phyloP scores from a whole-genome alignment of 1,139 yeast genomes.

The Debaryomycetaceae sp. region DNA sequence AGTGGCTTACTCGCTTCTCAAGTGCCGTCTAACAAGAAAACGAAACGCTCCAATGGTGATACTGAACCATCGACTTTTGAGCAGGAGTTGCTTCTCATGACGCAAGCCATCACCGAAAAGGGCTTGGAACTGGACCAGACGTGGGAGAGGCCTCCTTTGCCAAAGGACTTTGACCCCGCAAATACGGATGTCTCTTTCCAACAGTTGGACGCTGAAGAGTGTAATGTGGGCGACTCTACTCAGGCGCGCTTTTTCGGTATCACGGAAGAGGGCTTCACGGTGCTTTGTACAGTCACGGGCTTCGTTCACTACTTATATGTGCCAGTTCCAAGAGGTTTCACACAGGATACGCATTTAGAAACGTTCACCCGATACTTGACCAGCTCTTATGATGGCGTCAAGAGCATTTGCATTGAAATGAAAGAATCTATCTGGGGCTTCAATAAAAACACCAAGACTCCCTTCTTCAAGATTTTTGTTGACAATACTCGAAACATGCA shows the following conservation, averaged over 20 bases:
- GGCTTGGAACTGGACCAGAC: slow-evolving; percentile 35
- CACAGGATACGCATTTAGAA: slow-evolving; percentile 39
- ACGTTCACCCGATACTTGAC: slow-evolving; percentile 40
- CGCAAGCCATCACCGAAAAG: slow-evolving; percentile 22
- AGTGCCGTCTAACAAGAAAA: too few relatives aligned
- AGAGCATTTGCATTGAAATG: slow-evolving; percentile 48
- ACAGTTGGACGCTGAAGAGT: slow-evolving; percentile 92
- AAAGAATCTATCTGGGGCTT: slow-evolving; percentile 95
- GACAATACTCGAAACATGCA: slow-evolving; percentile 57
- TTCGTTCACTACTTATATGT: slow-evolving; percentile 86
- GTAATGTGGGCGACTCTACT: slow-evolving; percentile 43
- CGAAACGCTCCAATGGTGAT: slow-evolving; percentile 18
- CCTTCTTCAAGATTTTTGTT: slow-evolving; percentile 67
- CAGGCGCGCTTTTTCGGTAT: slow-evolving; percentile 86
- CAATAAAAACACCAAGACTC: slow-evolving; percentile 65
- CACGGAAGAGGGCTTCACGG: slow-evolving; percentile 77
- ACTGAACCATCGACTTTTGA: slow-evolving; percentile 55
- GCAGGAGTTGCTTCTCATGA: slow-evolving; percentile 52
- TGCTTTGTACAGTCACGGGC: slow-evolving; percentile 81
- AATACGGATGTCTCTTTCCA: slow-evolving; percentile 61
- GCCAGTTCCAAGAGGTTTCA: slow-evolving; percentile 79
- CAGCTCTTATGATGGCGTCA: slow-evolving; percentile 44
- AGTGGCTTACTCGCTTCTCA: too few relatives aligned
- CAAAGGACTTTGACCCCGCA: slow-evolving; percentile 37
- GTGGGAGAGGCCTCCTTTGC: slow-evolving; percentile 53